These are phyloP conservation scores for Diaporthe citriasiana DNA, from an alignment of 2,329 filamentous ascomycete genomes.

Conservation along the genomic window DNA sequence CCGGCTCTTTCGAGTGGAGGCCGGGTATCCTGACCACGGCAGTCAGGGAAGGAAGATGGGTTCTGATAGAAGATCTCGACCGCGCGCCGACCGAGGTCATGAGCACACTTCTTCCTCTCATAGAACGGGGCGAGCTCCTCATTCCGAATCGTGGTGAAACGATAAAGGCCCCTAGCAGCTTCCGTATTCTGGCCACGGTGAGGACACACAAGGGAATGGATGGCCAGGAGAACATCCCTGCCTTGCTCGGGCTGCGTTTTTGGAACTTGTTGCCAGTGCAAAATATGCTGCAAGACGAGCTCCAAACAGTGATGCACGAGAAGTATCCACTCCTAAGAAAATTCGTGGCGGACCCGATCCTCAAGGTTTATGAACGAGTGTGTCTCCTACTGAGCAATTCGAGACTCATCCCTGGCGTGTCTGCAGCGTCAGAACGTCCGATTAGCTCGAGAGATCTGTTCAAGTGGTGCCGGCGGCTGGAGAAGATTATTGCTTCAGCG, in stretches of 20 bases:
- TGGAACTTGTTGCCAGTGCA: slow-evolving; percentile 85
- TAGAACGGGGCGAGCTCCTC: slow-evolving; percentile 91
- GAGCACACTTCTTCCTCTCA: slow-evolving; percentile 90
- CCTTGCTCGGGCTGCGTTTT: slow-evolving; percentile 85
- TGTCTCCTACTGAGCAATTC: slow-evolving; percentile 57
- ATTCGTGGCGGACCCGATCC: slow-evolving; percentile 68
- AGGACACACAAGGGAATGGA: slow-evolving; percentile 79
- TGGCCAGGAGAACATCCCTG: slow-evolving; percentile 76
- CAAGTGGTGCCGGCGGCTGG: slow-evolving; percentile 89
- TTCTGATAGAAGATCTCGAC: slow-evolving; percentile 96
- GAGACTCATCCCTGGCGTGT: slow-evolving; percentile 47
- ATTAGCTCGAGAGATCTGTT: slow-evolving; percentile 79
- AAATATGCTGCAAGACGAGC: slow-evolving; percentile 76
- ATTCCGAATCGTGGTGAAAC: slow-evolving; percentile 91
- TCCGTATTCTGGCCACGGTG: slow-evolving; percentile 92
- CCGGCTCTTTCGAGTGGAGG: slow-evolving; percentile 92
- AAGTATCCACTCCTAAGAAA: slow-evolving; percentile 79
- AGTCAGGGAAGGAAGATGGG: slow-evolving; percentile 94
- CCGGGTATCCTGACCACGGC: slow-evolving; percentile 94
- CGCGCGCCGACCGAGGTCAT: slow-evolving; percentile 95
- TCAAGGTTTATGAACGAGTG: slow-evolving; percentile 71
- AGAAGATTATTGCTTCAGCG: slow-evolving; percentile 72
- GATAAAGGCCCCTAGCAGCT: slow-evolving; percentile 85
- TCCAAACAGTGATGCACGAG: slow-evolving; percentile 79
- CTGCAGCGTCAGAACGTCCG: slow-evolving; percentile 56